Percentiles rank a stretch among this genome's conserved stretches.
Evolutionary conservation across 257 asterid genomes (phyloP).

Genomic region (Gentiana straminea): DNA sequence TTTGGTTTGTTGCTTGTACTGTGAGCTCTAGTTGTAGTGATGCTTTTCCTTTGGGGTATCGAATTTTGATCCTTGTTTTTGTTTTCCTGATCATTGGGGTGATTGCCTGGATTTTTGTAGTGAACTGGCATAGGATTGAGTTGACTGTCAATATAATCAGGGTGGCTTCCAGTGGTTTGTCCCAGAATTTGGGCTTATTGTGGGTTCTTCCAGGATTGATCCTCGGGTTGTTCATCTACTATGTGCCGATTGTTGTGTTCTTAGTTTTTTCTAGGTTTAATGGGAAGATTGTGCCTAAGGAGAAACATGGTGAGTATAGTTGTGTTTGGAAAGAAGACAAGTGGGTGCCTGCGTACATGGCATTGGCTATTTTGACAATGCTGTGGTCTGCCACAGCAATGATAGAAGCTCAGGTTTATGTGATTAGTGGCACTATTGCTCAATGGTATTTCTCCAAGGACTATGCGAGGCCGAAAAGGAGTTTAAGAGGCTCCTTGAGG

Average conservation of each 20-base stretch:
- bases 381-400: constrained; percentile 82
- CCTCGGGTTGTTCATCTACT: constrained; percentile 48
- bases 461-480: constrained; percentile 54
- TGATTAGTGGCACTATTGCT: constrained; percentile 78
- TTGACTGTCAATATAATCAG: constrained; percentile 72
- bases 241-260: constrained; percentile 68
- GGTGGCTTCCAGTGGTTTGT: constrained; percentile 67
- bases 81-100: constrained; percentile 70
- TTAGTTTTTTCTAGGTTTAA: constrained; percentile 64
- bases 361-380: constrained; percentile 83
- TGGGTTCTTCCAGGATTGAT: constrained; percentile 67
- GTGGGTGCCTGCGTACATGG: constrained; percentile 93
- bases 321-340: constrained; percentile 88
- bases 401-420: constrained; percentile 93
- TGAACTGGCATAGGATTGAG: constrained; percentile 86
- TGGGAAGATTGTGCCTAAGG: constrained; percentile 65
- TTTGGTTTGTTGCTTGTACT: constrained; percentile 92
- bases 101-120: constrained; percentile 74
- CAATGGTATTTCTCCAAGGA: constrained; percentile 94
- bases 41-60: constrained; percentile 62
- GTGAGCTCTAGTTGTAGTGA: constrained; percentile 61
- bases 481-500: constrained; percentile 80
- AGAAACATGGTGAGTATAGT: constrained; percentile 40
- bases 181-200: constrained; percentile 59
- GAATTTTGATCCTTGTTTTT: constrained; percentile 57